Conservation (phyloP, 2,329 filamentous ascomycete species). For the Alternaria rosae region DNA sequence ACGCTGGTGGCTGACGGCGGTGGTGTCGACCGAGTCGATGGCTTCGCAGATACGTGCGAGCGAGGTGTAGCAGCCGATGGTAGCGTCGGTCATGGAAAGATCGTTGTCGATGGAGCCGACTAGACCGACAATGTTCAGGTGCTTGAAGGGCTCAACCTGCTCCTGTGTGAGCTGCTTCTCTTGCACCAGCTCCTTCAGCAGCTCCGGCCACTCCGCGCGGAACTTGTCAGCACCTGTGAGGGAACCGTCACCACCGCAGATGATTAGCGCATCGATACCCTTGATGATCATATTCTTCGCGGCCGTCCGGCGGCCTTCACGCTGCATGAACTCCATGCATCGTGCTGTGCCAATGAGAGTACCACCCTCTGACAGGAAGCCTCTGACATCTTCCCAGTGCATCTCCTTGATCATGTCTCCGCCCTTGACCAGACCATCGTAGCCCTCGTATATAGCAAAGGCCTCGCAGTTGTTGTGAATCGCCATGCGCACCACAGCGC, state of each 20-base stretch:
- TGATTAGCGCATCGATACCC: slow-evolving; percentile 94
- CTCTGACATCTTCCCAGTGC: slow-evolving; percentile 91
- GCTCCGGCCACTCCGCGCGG: slow-evolving; percentile 86
- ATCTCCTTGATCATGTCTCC: slow-evolving; percentile 87
- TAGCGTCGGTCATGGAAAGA: slow-evolving; percentile 94
- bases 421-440: slow-evolving; percentile 91
- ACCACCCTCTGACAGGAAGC: slow-evolving; percentile 91
- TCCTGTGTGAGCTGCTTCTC: slow-evolving; percentile 73
- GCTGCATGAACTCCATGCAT: slow-evolving; percentile 91
- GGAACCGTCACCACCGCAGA: slow-evolving; percentile 90
- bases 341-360: slow-evolving; percentile 95
- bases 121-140: slow-evolving; percentile 94
- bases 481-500: slow-evolving; percentile 89
- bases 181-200: slow-evolving; percentile 83
- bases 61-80: slow-evolving; percentile 95
- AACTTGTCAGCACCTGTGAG: slow-evolving; percentile 96
- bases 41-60: slow-evolving; percentile 92
- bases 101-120: slow-evolving; percentile 99
- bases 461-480: slow-evolving; percentile 72
- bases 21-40: slow-evolving; percentile 96
- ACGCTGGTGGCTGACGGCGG: slow-evolving; percentile 89
- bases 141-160: slow-evolving; percentile 77
- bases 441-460: slow-evolving; percentile 79
- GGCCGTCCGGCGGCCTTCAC: slow-evolving; percentile 79
- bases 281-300: slow-evolving; percentile 94